Percentiles rank a stretch among this genome's conserved stretches.
These are phyloP conservation scores for Euphorbia pulcherrima DNA, from an alignment of 345 rosid genomes.

Conservation along the genomic window DNA sequence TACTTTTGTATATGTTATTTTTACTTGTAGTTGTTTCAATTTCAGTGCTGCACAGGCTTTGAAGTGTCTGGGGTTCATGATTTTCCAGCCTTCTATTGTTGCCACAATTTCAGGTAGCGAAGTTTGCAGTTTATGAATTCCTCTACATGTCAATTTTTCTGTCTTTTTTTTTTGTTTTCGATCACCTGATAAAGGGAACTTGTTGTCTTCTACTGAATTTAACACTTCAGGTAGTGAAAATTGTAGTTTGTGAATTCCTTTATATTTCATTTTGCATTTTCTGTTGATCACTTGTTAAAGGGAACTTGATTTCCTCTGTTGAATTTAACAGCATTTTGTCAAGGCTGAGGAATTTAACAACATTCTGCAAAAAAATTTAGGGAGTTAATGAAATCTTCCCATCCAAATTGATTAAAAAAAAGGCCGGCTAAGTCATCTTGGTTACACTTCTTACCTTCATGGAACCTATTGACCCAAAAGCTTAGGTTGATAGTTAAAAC, in stretches of 20 bases:
- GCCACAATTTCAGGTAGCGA: conserved; percentile 35
- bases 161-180: neutral
- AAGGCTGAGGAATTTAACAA: neutral
- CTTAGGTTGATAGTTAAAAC: too few relatives aligned
- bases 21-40: neutral
- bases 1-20: neutral
- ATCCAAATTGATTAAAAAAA: neutral
- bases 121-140: neutral
- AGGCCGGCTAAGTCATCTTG: neutral
- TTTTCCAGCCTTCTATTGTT: conserved; percentile 44
- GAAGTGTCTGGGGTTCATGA: conserved; percentile 57
- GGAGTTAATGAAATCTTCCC: neutral
- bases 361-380: neutral
- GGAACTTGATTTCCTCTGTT: neutral
- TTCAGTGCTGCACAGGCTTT: conserved; percentile 54
- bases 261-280: neutral
- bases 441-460: too few relatives aligned
- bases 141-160: neutral
- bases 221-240: conserved; percentile 28
- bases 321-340: neutral
- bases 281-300: neutral
- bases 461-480: too few relatives aligned
- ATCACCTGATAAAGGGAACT: neutral
- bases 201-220: neutral
- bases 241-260: neutral